Evolutionary conservation across 2,329 filamentous ascomycete species (phyloP), one percentile per base, ranked within the genome.

Genomic region (Aspergillus fijiensis): DNA sequence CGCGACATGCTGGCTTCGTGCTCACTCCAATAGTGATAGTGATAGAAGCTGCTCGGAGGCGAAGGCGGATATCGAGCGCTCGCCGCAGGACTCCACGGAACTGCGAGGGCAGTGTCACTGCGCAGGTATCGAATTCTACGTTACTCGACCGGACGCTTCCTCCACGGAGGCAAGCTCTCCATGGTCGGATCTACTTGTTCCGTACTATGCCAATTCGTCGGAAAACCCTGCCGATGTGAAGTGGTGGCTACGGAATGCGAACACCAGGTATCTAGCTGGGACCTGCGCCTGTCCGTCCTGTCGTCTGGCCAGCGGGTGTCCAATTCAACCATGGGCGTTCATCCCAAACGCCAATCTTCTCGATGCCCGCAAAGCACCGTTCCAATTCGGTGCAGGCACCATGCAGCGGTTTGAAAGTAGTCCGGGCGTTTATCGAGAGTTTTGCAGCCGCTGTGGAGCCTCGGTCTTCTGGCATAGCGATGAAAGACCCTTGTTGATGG

Each of bases 251-350:
- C 76, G 80, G 16, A 72, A 73, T 6, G 64, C 59, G 6, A 60
- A 76, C 10, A 80, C 74, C 5, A 84, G 80, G 60, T 89, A 86
- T 69, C 74, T 87, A 2, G 83, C 85, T 2, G 85, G 85, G 1
- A 80, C 83, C 7, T 90, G 87, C 67, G 79, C 81, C 1, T 91
- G 88, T 71, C 79, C 75, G 5, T 84, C 85, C 2, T 91, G 88
- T 69, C 84, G 87, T 5, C 76, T 86, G 3, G 73, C 76, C 0
- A 81, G 84, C 1, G 87, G 87, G 3, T 87, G 85, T 63, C 85
- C 89, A 58, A 81, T 89, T 51, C 83, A 88, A 65, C 77, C 82
- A 0, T 91, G 88, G 88, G 80, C 85, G 0, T 91, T 89, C 67
- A 75, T 90, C 0, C 86, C 86, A 0, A 78, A 79, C n/a, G 71